Evolutionary conservation across 2,329 filamentous ascomycete species (phyloP), one percentile per base, ranked within the genome.

Genomic region (Neonectria coccinea): DNA sequence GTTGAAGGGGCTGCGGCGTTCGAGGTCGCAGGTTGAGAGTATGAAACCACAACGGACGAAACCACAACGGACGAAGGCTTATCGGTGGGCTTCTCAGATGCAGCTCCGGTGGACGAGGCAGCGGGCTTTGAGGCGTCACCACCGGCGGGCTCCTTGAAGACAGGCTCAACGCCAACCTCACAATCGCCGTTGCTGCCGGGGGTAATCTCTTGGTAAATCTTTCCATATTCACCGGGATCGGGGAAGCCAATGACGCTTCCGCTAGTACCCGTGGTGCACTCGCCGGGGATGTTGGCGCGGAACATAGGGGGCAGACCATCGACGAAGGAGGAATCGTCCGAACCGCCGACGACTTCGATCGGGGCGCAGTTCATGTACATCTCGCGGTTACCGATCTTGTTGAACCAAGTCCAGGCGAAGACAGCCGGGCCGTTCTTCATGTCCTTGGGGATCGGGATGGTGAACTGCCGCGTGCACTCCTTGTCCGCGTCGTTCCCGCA

Each of bases 321-420:
- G 1, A 68, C 62, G 20, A 70, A 74, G 0, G 52, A 20, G 7
- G 56, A 64, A 41, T 74, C 78, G 52, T 68, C 72, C 41, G 75
- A 74, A 29, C 79, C 78, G 12, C 78, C 78, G 41, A 77, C 78
- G 70, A 94, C 88, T 62, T 86, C 87, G 70, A 94, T 86, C 48
- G 86, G 83, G 1, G 92, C 91, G 74, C 92, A 96, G 79, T 92
- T 92, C 90, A 93, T 93, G 85, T 96, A 96, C 87, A 92, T 92
- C 77, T 95, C 92, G 31, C 92, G 85, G 79, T 94, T 94, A 16
- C 92, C 92, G 39, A 91, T 79, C 69, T 89, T 83, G 83, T 93
- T 93, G 80, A 92, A 90, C 90, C 90, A 92, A 16, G 88, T 89
- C 92, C 92, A 95, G 18, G 88, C 88, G 53, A 95, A 86, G 18